phyloP scores from a whole-genome alignment of 2,329 filamentous ascomycete genomes.

The Ceratocystis eucalypticola region DNA sequence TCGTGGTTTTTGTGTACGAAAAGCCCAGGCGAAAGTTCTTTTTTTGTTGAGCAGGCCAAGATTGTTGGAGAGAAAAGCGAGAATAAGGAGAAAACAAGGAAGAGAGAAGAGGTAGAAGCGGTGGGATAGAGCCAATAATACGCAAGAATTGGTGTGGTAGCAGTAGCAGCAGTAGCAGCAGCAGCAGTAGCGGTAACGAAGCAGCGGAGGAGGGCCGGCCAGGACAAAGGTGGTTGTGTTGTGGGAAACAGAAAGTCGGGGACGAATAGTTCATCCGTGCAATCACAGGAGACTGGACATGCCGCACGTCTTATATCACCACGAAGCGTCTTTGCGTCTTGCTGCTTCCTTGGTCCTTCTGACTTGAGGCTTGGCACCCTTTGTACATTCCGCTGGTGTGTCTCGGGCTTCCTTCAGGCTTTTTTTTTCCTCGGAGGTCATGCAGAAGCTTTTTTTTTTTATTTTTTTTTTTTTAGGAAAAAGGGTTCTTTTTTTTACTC shows the following conservation, averaged over 20 bases:
- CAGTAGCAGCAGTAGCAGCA: neutral
- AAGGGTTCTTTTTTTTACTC: neutral
- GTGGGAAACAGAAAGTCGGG: neutral
- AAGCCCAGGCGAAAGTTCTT: neutral
- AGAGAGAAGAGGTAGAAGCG: neutral
- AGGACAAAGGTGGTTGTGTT: neutral
- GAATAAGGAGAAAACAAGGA: neutral
- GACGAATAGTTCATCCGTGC: neutral
- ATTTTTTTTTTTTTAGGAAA: neutral
- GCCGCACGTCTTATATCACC: neutral
- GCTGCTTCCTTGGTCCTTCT: neutral
- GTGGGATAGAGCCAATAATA: neutral
- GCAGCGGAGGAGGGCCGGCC: neutral
- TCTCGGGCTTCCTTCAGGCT: conserved; percentile 2
- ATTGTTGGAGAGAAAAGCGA: neutral
- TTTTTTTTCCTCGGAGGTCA: neutral
- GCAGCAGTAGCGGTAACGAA: neutral
- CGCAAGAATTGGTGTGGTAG: neutral
- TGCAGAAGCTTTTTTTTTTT: neutral
- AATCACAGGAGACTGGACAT: neutral
- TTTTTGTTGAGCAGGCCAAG: neutral
- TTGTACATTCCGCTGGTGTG: conserved; percentile 7
- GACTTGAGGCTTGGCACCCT: neutral
- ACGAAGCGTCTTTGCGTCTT: neutral
- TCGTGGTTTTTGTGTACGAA: neutral